Base-by-base conservation (phyloP, 345 rosid genomes). In the Hypericum androsaemum region DNA sequence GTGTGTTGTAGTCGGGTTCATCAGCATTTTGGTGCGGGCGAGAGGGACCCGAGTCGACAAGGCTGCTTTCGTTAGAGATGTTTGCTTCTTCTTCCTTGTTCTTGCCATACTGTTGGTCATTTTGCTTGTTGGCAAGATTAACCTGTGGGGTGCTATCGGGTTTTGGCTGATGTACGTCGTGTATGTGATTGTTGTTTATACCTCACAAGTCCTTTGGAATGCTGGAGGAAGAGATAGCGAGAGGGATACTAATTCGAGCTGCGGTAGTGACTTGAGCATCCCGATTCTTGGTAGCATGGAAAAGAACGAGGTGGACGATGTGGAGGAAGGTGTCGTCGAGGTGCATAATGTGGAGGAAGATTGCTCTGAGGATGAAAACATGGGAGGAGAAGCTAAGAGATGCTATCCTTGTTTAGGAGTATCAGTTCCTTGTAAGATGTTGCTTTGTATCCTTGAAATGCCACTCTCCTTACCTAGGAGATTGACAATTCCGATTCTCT, bases 381-480 rank as follows among this genome's bases (percentile, higher is more conserved):
- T 4, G 32, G 32, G 32, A 22, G 32, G 32, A 22, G 32, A 22
- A 22, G 32, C 14, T 16, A n/a, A 12, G 56, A 63, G 57, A 42
- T 46, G 62, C 41, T 59, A 61, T 52, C 53, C 59, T 43, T 64
- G 68, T 65, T 14, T 32, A 3, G 49, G 61, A 10, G 9, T 52
- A n/a, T 50, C 74, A 17, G 47, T 67, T 54, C 57, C 71, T 44
- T 76, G 69, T 55, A 22, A 40, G 8, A 57, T 59, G 62, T 28
- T 68, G 4, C 8, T 79, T 6, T 39, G 44, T 41, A 55, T 82
- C 56, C 58, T 87, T 40, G 80, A 80, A 55, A 60, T 81, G 66
- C 98, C 95, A 6, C 78, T 92, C 22, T 77, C 54, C 42, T 62
- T 92, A 39, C 94, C 96, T 5, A 67, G 96, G 50, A 75, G 98